Base-by-base conservation (phyloP, 2,329 filamentous ascomycete species). In the Nannizziopsis arthrosporioides region DNA sequence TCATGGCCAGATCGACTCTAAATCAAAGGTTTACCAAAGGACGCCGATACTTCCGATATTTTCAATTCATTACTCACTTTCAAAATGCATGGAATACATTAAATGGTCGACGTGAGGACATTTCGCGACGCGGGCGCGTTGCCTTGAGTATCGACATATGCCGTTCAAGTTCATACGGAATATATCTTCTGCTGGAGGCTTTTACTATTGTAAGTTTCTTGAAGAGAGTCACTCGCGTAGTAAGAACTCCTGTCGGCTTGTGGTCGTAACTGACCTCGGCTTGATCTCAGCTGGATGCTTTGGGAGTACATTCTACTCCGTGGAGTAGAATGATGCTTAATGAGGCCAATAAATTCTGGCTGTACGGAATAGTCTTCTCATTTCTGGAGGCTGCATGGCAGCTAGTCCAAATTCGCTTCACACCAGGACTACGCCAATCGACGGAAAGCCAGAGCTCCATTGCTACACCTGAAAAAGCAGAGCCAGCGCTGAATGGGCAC, bases 281-380 rank as follows among this genome's bases (percentile, higher is more conserved):
- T 39, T 11, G 18, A 37, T 67, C 66, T 46, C 53, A 78, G 53
- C 51, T 66, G 19, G 66, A 74, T 41, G 61, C 77, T 10, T 80
- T 81, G 66, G 73, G 72, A 0, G 56, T 73, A 1, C 72, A 70
- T 34, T 59, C 56, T 1, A 65, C 65, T 1, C 41, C 60, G 0
- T 73, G 68, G 61, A 72, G 73, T 12, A 55, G 56, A n/a, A 56
- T 53, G 19, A 56, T 83, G 3, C 69, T 77, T 40, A 52, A 73
- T 17, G 80, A 86, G 63, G 77, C 76, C 0, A 78, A 84, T 64
- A 74, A 78, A 45, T 80, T 83, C 63, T 88, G 84, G 84, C 75
- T 85, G 53, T 76, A 80, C 35, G 74, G 74, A 0, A 66, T 86
- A 17, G 65, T 65, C 9, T 73, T 75, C 50, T 76, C 73, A 0